These are phyloP conservation scores for Allium sativum DNA, from an alignment of 106 monocot genomes.

Conservation along the genomic window DNA sequence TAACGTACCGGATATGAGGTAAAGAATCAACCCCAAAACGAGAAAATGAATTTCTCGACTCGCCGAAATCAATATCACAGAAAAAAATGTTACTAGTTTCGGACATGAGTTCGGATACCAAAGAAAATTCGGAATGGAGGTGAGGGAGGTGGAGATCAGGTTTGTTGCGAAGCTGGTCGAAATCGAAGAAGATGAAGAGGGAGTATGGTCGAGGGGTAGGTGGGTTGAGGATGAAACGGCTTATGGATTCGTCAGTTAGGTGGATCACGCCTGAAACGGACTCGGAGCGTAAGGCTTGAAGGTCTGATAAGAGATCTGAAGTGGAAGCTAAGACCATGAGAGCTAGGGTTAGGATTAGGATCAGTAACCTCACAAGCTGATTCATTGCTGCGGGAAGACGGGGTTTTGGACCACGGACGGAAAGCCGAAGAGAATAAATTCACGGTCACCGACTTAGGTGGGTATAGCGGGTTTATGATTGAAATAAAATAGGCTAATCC, in stretches of 20 bases:
- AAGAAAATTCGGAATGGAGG: slow-evolving; percentile 69
- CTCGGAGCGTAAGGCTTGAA: slow-evolving; percentile 39
- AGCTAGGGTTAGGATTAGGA: neutral
- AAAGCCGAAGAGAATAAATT: too few relatives aligned
- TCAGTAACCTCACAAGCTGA: too few relatives aligned
- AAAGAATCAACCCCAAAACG: slow-evolving; percentile 75
- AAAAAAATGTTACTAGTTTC: slow-evolving; percentile 52
- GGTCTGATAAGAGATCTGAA: slow-evolving; percentile 56
- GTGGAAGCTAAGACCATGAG: slow-evolving; percentile 2
- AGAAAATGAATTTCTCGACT: slow-evolving; percentile 67
- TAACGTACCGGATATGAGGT: slow-evolving; percentile 67
- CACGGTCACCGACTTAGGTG: too few relatives aligned
- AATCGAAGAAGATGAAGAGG: slow-evolving; percentile 89
- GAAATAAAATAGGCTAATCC: too few relatives aligned
- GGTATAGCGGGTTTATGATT: too few relatives aligned
- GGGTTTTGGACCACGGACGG: too few relatives aligned
- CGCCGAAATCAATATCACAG: slow-evolving; percentile 82
- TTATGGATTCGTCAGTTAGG: slow-evolving; percentile 49
- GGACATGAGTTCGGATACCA: slow-evolving; percentile 25
- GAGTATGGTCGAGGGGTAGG: slow-evolving; percentile 58
- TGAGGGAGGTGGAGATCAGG: slow-evolving; percentile 79
- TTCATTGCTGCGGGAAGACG: too few relatives aligned
- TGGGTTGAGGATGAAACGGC: slow-evolving; percentile 57
- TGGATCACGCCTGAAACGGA: slow-evolving; percentile 81
- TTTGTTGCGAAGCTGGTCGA: slow-evolving; percentile 58